These are phyloP conservation scores for Suillus discolor DNA, from an alignment of 768 basidiomycete species.

Conservation along the genomic window DNA sequence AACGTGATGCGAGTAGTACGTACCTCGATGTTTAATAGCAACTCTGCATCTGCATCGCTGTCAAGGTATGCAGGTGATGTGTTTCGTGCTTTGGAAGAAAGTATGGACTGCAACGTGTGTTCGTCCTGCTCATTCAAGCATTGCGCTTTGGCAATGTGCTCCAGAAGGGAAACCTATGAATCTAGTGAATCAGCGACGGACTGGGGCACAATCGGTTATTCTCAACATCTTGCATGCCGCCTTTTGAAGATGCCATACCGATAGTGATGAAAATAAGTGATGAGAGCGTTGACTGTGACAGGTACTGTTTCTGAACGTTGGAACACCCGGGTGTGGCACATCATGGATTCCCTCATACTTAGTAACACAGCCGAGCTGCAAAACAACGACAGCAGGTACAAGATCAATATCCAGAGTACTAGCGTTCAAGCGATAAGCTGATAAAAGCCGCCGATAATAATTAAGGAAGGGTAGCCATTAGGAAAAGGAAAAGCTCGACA, in stretches of 20 bases:
- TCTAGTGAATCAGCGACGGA: neutral
- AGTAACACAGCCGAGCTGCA: slow-evolving; percentile 3
- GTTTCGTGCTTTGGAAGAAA: slow-evolving; percentile 48
- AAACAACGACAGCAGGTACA: slow-evolving; percentile 22
- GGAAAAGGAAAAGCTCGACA: neutral
- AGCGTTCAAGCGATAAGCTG: slow-evolving; percentile 4
- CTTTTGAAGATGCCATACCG: slow-evolving; percentile 5
- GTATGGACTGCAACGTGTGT: slow-evolving; percentile 56
- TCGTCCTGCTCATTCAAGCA: slow-evolving; percentile 66
- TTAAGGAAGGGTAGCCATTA: neutral
- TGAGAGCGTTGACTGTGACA: neutral
- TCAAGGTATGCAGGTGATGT: slow-evolving; percentile 48
- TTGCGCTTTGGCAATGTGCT: slow-evolving; percentile 60
- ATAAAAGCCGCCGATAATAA: slow-evolving; percentile 4
- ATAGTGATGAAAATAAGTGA: neutral
- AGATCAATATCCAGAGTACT: slow-evolving; percentile 9
- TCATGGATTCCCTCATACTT: neutral
- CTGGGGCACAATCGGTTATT: slow-evolving; percentile 5
- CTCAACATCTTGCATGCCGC: slow-evolving; percentile 30
- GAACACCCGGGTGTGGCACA: neutral
- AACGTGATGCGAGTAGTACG: slow-evolving; percentile 25
- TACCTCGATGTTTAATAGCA: slow-evolving; percentile 69
- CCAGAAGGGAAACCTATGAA: slow-evolving; percentile 53
- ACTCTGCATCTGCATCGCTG: slow-evolving; percentile 75
- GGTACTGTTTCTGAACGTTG: neutral